Base-by-base conservation (phyloP, 495 filamentous ascomycete species). In the Darksidea phi region DNA sequence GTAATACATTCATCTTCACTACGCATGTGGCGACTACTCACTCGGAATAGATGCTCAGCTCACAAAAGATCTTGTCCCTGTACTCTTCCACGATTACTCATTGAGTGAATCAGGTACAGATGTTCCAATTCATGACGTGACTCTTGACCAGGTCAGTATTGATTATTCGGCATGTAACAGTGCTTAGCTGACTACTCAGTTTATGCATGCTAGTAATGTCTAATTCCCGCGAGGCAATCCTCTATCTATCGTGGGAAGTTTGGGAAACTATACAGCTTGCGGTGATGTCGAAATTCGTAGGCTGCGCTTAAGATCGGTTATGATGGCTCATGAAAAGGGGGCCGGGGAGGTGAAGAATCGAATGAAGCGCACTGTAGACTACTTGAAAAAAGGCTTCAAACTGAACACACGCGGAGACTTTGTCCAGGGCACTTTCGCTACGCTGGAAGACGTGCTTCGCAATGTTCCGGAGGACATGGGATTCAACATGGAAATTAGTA, bases 21-120 rank as follows among this genome's bases (percentile, higher is more conserved):
- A 48, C 45, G 45, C 42, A 48, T 57, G 41, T 21, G 28, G 41
- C 28, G 54, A 48, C 26, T 48, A 25, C 45, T 28, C 43, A 48
- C 28, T 45, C 52, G 45, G 41, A 55, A 1, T 51, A 73, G 76
- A 78, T 58, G 73, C 75, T n/a, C 76, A 77, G 50, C 59, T 78
- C 17, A 76, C 76, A 8, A 66, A 62, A 59, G 76, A 78, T 54
- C 67, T 67, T 51, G 66, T 74, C 2, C 71, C 75, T 10, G 69
- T 76, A 10, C 71, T 76, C 12, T 78, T 72, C 46, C 75, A 77
- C 42, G 76, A 77, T 48, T 74, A 76, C 48, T 65, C 71, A 4
- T 20, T 78, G 2, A 73, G 70, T 50, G 76, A 78, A 46, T 71
- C 67, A 1, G 76, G 76, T 1, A 72, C 71, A 15, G 74, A 79